Conservation (phyloP, 306 rosid genomes). For the Spatholobus suberectus region DNA sequence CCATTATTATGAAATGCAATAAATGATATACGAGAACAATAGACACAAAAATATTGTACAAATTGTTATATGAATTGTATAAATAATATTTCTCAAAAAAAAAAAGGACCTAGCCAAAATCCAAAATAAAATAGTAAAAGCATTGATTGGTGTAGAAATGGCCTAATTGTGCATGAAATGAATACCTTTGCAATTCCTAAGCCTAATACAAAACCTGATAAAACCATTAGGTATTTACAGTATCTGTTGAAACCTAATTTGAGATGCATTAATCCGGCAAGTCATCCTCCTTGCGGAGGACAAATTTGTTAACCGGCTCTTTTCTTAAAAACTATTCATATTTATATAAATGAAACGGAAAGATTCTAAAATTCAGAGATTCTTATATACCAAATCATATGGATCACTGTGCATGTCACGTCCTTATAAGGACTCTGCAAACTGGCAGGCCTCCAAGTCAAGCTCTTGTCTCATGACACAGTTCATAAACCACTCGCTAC, state of each 20-base stretch:
- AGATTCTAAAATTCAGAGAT: neutral
- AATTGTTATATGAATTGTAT: too few relatives aligned
- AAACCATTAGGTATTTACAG: neutral
- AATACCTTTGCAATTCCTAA: neutral
- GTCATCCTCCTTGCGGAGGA: neutral
- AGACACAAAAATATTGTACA: too few relatives aligned
- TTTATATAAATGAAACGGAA: neutral
- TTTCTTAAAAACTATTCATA: neutral
- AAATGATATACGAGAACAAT: too few relatives aligned
- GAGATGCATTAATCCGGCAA: too few relatives aligned
- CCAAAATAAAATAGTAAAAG: neutral
- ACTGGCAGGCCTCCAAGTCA: conserved; percentile 81
- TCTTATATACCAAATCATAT: conserved; percentile 28
- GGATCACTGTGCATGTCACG: neutral
- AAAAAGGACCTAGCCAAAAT: neutral
- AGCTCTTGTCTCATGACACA: conserved; percentile 92
- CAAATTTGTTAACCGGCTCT: neutral
- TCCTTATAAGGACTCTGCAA: conserved; percentile 71
- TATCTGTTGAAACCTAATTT: neutral
- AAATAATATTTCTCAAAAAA: too few relatives aligned
- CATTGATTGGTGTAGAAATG: neutral
- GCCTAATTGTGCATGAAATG: neutral
- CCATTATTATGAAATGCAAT: too few relatives aligned
- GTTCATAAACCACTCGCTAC: conserved; percentile 86
- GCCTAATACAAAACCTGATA: neutral